Evolutionary conservation across 129 eudicot species (phyloP).

Genomic region (Flaveria sonorensis): DNA sequence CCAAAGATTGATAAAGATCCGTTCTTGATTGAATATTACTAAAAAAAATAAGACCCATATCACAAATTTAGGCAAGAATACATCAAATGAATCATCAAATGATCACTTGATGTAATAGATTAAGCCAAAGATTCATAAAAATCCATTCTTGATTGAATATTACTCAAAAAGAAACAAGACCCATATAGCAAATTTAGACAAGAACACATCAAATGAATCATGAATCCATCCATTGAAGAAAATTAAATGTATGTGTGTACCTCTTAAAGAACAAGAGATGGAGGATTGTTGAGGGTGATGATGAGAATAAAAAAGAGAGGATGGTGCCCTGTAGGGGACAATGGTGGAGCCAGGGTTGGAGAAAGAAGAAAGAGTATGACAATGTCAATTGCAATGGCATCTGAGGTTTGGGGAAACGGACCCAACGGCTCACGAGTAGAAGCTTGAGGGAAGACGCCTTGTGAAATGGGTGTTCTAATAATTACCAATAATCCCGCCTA

Average conservation of each 20-base stretch:
- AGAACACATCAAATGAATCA: background rate
- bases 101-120: background rate
- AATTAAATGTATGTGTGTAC: constrained; percentile 10
- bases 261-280: constrained; percentile 36
- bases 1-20: background rate
- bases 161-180: constrained; percentile 9
- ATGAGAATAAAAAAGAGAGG: constrained; percentile 22
- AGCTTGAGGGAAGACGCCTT: background rate
- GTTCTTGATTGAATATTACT: background rate
- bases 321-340: constrained; percentile 34
- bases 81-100: background rate
- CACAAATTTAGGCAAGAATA: background rate
- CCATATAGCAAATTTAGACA: constrained; percentile 1
- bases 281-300: constrained; percentile 29
- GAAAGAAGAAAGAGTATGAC: background rate
- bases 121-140: constrained; percentile 10
- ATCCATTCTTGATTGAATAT: constrained; percentile 17
- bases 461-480: background rate
- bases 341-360: constrained; percentile 24
- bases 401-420: constrained; percentile 24
- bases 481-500: constrained; percentile 42
- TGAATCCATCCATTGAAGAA: background rate
- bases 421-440: constrained; percentile 17
- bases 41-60: background rate
- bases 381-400: constrained; percentile 29